These are phyloP conservation scores for Capsicum rhomboideum DNA, from an alignment of 257 asterid species.

Conservation along the genomic window DNA sequence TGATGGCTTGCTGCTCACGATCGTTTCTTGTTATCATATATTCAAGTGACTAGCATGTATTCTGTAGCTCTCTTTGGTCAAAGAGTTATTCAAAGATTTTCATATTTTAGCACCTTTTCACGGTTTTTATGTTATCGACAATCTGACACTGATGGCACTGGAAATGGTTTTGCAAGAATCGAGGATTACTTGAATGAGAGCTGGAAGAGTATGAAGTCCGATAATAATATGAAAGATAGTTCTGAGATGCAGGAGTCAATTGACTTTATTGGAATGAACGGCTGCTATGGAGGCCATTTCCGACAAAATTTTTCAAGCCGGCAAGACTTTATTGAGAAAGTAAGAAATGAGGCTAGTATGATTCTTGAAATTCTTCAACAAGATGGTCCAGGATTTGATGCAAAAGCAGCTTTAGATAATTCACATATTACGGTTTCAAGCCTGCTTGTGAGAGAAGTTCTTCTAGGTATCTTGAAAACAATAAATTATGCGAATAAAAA, in stretches of 20 bases:
- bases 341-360: slow-evolving; percentile 41
- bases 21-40: not conserved
- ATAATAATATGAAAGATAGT: slow-evolving; percentile 29
- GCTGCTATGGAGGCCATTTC: slow-evolving; percentile 8
- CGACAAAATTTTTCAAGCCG: slow-evolving; percentile 26
- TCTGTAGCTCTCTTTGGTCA: slow-evolving; percentile 37
- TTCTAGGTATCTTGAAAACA: slow-evolving; percentile 54
- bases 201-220: slow-evolving; percentile 40
- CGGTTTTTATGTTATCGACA: slow-evolving; percentile 40
- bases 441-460: slow-evolving; percentile 85
- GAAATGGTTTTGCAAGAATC: slow-evolving; percentile 49
- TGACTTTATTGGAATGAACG: slow-evolving; percentile 8
- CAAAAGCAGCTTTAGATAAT: slow-evolving; percentile 40
- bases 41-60: slow-evolving; percentile 33
- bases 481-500: slow-evolving; percentile 43
- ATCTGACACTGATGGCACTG: slow-evolving; percentile 35
- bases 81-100: slow-evolving; percentile 28
- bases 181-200: slow-evolving; percentile 66
- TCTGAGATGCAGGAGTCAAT: slow-evolving; percentile 10
- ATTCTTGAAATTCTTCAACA: slow-evolving; percentile 70
- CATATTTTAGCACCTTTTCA: slow-evolving; percentile 28
- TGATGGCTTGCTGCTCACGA: not conserved
- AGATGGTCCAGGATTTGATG: slow-evolving; percentile 75
- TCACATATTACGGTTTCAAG: slow-evolving; percentile 60
- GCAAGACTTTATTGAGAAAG: slow-evolving; percentile 34